These are phyloP conservation scores for Prinsepia uniflora DNA, from an alignment of 306 rosid genomes.

Conservation along the genomic window DNA sequence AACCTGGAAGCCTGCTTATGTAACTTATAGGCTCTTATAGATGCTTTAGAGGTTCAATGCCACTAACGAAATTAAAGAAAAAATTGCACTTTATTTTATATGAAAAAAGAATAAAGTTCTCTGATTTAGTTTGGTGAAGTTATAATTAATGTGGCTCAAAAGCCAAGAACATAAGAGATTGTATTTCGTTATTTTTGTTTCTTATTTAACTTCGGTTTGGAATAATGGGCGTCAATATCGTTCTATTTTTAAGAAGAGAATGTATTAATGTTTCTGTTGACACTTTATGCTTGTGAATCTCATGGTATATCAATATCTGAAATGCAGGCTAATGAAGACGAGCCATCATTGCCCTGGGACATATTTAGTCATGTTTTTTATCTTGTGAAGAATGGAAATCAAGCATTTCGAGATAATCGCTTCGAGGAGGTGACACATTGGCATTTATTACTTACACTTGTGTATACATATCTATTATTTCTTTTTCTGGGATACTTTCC, in stretches of 20 bases:
- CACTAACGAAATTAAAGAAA: neutral
- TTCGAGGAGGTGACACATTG: slow-evolving; percentile 60
- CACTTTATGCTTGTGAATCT: slow-evolving; percentile 15
- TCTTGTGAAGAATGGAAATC: slow-evolving; percentile 72
- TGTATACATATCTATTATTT: neutral
- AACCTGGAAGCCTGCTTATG: neutral
- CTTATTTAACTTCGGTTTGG: neutral
- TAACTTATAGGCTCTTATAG: neutral
- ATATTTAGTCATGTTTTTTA: slow-evolving; percentile 48
- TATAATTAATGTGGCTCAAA: neutral
- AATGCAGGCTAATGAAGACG: slow-evolving; percentile 60
- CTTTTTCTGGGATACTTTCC: neutral
- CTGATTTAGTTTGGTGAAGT: neutral
- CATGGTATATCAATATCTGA: slow-evolving; percentile 25
- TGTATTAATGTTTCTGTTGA: neutral
- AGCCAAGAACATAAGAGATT: neutral
- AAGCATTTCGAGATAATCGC: slow-evolving; percentile 52
- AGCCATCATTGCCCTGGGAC: slow-evolving; percentile 46
- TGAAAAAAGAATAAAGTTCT: neutral
- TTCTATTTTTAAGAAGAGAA: neutral
- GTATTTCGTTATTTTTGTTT: neutral
- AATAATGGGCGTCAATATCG: too few relatives aligned
- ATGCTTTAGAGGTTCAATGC: neutral
- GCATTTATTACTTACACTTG: neutral
- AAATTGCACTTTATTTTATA: neutral